Conservation (phyloP, 2,329 filamentous ascomycete species). For the Volutella citrinella region DNA sequence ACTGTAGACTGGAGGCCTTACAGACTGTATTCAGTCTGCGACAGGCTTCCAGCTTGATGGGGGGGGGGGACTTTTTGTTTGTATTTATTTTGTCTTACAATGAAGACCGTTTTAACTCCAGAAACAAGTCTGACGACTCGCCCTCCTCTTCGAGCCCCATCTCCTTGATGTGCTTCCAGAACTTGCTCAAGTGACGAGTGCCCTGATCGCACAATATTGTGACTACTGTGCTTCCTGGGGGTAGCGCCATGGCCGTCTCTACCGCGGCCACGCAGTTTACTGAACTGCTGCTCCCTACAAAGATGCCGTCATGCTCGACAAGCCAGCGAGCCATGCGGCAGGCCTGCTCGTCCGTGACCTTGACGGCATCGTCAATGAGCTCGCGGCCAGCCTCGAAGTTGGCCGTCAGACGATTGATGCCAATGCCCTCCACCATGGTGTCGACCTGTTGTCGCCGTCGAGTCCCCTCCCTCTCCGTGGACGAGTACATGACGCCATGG, state of each 20-base stretch:
- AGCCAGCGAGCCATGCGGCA: constrained; percentile 93
- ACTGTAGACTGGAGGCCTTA: too few relatives aligned
- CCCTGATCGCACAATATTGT: constrained; percentile 84
- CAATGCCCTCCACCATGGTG: constrained; percentile 92
- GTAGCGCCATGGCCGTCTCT: constrained; percentile 61
- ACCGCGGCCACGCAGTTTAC: constrained; percentile 90
- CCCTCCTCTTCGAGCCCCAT: constrained; percentile 56
- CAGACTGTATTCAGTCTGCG: too few relatives aligned
- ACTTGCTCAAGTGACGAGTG: constrained; percentile 78
- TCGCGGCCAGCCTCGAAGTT: constrained; percentile 89
- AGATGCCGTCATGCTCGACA: constrained; percentile 92
- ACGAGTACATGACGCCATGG: constrained; percentile 93
- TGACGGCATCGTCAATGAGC: constrained; percentile 84
- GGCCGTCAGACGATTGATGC: constrained; percentile 88
- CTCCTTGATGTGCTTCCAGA: constrained; percentile 72
- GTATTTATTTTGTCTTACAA: constrained; percentile 6
- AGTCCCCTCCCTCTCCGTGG: constrained; percentile 87
- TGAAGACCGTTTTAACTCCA: constrained; percentile 43
- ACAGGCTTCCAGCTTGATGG: too few relatives aligned
- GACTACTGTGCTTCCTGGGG: constrained; percentile 64
- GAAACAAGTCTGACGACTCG: constrained; percentile 46
- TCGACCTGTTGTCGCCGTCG: constrained; percentile 88
- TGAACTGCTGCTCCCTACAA: constrained; percentile 90
- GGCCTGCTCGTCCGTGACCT: constrained; percentile 85
- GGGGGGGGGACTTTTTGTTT: too few relatives aligned